phyloP scores from a whole-genome alignment of 306 rosid species.

The Castanospermum australe region DNA sequence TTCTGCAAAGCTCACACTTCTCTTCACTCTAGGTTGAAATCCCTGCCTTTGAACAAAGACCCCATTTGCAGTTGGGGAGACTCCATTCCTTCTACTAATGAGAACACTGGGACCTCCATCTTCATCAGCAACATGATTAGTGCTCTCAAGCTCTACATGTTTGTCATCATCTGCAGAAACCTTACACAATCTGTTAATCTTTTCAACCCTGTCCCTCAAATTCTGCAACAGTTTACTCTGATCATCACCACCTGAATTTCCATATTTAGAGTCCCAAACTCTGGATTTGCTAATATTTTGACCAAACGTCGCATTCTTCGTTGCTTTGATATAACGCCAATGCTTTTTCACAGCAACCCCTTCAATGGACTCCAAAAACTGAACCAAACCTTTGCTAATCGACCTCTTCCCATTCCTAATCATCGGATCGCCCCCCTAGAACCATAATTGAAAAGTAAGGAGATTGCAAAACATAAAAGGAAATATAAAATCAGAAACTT shows the following conservation, averaged over 20 bases:
- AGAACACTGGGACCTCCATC: conserved; percentile 40
- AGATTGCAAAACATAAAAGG: background rate
- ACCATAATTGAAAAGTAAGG: background rate
- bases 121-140: conserved; percentile 36
- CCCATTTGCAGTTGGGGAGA: conserved; percentile 29
- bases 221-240: conserved; percentile 57
- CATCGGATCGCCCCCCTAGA: conserved; percentile 65
- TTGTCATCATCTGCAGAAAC: conserved; percentile 47
- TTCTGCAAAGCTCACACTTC: conserved; percentile 77
- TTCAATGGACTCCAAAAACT: conserved; percentile 71
- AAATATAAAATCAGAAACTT: background rate
- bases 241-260: conserved; percentile 35
- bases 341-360: conserved; percentile 54
- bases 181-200: conserved; percentile 52
- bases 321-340: conserved; percentile 34
- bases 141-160: conserved; percentile 44
- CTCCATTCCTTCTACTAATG: conserved; percentile 28
- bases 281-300: conserved; percentile 39
- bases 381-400: conserved; percentile 65
- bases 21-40: conserved; percentile 65
- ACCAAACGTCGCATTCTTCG: conserved; percentile 45
- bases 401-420: conserved; percentile 67
- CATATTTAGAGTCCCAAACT: too few species aligned
- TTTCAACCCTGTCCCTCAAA: conserved; percentile 77
- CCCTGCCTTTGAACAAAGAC: conserved; percentile 35